Evolutionary conservation across 2,329 filamentous ascomycete genomes (phyloP), one percentile per base, ranked within the genome.

Genomic region (Hymenoscyphus fraxineus): DNA sequence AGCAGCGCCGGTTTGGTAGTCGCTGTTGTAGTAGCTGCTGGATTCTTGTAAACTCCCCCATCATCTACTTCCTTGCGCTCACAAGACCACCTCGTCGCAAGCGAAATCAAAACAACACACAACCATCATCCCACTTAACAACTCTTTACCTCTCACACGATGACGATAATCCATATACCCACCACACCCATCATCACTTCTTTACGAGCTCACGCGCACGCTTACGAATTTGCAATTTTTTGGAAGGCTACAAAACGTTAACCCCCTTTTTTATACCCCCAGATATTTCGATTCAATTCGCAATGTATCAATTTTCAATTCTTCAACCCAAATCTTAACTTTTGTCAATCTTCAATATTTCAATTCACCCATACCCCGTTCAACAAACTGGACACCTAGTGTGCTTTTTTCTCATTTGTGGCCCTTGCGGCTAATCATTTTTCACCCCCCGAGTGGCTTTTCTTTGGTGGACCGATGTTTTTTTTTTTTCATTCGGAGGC

Each of bases 1-100:
- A 80, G 79, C 40, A 70, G 83, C 47, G 81, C 79, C n/a, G 83
- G 80, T 60, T 71, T 83, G 57, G 79, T 79, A 55, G 83, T 82
- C 61, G 79, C 84, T 69, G 72, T 82, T n/a, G 78, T 78, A 58
- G 80, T 80, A 57, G 80, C 9, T 35, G 35, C 80, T 16, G 81
- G 78, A n/a, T 67, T 86, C 64, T 75, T 86, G 73, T 87, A 83
- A 79, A 64, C 39, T 35, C 22, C 12, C 22, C 27, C 2, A 3
- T 3, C 27, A 27, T 27, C 27, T 27, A 27, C 27, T 27, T 3
- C 27, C 27, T 27, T 27, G 27, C 27, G 27, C 27, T 27, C 27
- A 27, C 27, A 27, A 27, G 27, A 27, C 27, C 27, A 27, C 27
- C 27, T 27, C 27, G 2, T 27, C 27, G 27, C 27, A 27, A 27